Percentiles rank a stretch among this genome's conserved stretches.
phyloP scores from a whole-genome alignment of 192 early-diverging fungal species.

The Entomortierella parvispora region DNA sequence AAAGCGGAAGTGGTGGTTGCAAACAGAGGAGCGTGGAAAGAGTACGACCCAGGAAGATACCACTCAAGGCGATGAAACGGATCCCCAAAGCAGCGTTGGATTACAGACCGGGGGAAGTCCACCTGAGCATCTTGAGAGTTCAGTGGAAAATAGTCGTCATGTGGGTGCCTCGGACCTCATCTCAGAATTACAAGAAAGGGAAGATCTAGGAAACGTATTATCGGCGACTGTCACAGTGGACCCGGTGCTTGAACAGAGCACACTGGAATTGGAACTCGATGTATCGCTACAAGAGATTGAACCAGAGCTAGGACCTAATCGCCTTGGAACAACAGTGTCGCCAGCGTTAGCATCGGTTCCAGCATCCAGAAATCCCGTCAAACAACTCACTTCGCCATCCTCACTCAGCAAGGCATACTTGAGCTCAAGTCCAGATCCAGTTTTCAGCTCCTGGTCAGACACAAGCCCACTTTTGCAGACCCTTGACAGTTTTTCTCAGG shows the following conservation, averaged over 20 bases:
- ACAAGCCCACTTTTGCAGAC: background rate
- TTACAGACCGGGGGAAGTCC: background rate
- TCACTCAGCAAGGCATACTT: slow-evolving; percentile 6
- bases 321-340: background rate
- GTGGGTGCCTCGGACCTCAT: background rate
- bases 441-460: background rate
- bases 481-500: background rate
- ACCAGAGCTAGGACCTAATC: background rate
- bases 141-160: background rate
- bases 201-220: background rate
- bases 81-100: background rate
- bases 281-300: no score
- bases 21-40: background rate
- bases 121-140: background rate
- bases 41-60: slow-evolving; percentile 13
- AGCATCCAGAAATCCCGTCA: background rate
- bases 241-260: slow-evolving; percentile 27
- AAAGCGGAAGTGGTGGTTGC: slow-evolving; percentile 28
- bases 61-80: background rate
- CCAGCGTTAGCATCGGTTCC: background rate
- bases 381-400: background rate
- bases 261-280: background rate
- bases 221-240: no score
- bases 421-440: slow-evolving; percentile 22
- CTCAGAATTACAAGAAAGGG: background rate